Conservation (phyloP, 2,329 filamentous ascomycete species). For the Penicillium hesseltinei region DNA sequence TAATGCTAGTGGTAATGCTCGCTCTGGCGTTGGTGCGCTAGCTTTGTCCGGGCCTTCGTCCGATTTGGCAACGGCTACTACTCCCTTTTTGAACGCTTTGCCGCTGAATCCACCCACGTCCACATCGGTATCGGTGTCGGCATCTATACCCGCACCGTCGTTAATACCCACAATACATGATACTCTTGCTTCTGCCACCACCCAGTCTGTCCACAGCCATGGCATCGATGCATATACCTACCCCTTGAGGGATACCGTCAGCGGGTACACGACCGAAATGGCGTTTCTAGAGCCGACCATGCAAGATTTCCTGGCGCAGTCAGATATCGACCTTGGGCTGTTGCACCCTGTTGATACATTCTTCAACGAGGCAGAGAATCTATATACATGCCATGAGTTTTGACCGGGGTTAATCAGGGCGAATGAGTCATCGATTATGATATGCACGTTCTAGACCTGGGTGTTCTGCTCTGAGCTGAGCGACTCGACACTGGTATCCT, state of each 20-base stretch:
- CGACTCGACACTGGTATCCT: background rate
- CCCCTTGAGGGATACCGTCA: conserved; percentile 24
- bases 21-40: background rate
- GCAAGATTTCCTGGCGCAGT: conserved; percentile 41
- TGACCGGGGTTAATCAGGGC: background rate
- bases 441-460: background rate
- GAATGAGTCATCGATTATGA: background rate
- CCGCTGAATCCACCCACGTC: background rate
- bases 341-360: conserved; percentile 38
- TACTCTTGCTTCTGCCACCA: conserved; percentile 4
- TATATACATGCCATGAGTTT: conserved; percentile 31
- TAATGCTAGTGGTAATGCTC: background rate
- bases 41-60: background rate
- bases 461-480: background rate
- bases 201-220: background rate
- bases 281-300: conserved; percentile 40
- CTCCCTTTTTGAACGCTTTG: background rate
- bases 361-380: conserved; percentile 33
- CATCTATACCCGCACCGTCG: conserved; percentile 1
- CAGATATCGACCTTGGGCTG: conserved; percentile 37
- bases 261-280: conserved; percentile 39
- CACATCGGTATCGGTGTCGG: background rate
- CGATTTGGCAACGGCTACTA: background rate
- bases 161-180: conserved; percentile 8
- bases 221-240: conserved; percentile 11